These are phyloP conservation scores for Fusarium floridanum DNA, from an alignment of 2,329 filamentous ascomycete genomes.

Conservation along the genomic window DNA sequence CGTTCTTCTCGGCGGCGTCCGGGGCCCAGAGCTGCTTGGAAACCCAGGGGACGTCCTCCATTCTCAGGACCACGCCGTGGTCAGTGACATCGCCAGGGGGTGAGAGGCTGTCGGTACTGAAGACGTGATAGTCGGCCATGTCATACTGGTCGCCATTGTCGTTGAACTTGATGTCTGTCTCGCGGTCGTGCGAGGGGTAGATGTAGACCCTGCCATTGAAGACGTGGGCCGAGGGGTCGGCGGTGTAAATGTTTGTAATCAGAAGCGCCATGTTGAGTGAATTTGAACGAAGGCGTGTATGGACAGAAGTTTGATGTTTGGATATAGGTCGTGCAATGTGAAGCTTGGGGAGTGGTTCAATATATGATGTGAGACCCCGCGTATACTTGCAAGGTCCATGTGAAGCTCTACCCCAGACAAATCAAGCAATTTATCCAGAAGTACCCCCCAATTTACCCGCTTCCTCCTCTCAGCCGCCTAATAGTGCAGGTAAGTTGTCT, in stretches of 20 bases:
- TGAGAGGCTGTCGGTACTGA: conserved; percentile 67
- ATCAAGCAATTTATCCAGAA: conserved; percentile 41
- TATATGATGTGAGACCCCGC: conserved; percentile 37
- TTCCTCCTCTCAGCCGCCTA: conserved; percentile 16
- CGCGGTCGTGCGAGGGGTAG: conserved; percentile 84
- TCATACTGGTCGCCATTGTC: conserved; percentile 90
- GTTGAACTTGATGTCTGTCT: conserved; percentile 80
- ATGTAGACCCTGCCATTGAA: conserved; percentile 82
- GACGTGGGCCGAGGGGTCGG: conserved; percentile 84
- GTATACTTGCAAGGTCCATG: conserved; percentile 22
- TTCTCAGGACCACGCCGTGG: conserved; percentile 77
- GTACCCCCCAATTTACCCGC: conserved; percentile 41
- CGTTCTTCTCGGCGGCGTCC: conserved; percentile 77
- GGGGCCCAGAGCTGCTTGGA: conserved; percentile 86
- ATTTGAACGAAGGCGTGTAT: background rate
- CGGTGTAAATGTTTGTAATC: conserved; percentile 82
- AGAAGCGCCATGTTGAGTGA: conserved; percentile 64
- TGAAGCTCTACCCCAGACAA: conserved; percentile 26
- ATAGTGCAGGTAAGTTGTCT: background rate
- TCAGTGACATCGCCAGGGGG: conserved; percentile 73
- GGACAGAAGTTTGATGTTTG: background rate
- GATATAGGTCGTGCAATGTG: background rate
- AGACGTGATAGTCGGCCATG: conserved; percentile 87
- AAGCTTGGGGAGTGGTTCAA: background rate
- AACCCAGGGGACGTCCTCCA: conserved; percentile 79